phyloP scores from a whole-genome alignment of 495 filamentous ascomycete species.

The Podospora tetraspora region DNA sequence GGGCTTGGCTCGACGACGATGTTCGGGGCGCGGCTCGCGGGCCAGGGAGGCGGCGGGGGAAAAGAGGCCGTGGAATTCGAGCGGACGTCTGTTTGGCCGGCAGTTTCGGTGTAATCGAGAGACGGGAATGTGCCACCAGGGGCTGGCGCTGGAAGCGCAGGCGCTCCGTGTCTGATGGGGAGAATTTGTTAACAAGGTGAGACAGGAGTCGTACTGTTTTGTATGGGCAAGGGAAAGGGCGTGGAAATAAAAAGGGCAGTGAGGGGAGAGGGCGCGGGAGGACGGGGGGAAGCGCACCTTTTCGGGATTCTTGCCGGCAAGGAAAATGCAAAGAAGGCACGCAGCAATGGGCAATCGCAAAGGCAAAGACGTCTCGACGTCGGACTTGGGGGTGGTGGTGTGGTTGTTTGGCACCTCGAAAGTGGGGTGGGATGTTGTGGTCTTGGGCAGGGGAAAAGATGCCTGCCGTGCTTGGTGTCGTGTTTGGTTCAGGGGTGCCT shows the following conservation, averaged over 20 bases:
- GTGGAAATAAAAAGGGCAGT: background rate
- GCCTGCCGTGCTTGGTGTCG: background rate
- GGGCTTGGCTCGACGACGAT: background rate
- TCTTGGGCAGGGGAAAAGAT: background rate
- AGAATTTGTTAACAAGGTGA: constrained; percentile 11
- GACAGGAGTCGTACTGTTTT: background rate
- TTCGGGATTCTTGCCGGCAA: background rate
- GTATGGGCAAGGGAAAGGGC: background rate
- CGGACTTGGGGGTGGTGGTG: background rate
- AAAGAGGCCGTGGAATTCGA: background rate
- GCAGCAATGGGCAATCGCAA: background rate
- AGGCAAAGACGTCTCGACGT: background rate
- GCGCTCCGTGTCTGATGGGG: constrained; percentile 3
- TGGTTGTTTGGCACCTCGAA: background rate
- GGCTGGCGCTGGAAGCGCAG: constrained; percentile 6
- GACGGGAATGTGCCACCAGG: constrained; percentile 6
- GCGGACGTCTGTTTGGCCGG: background rate
- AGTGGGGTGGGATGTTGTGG: background rate
- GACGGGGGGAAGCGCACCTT: background rate
- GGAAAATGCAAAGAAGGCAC: background rate
- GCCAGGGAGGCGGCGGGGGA: background rate
- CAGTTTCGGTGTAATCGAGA: constrained; percentile 5
- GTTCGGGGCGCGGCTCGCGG: background rate
- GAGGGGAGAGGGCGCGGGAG: background rate
- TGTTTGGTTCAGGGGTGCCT: background rate